Evolutionary conservation across 192 early-diverging fungal species (phyloP), one percentile per base, ranked within the genome.

Genomic region (Spinellus fusiger): DNA sequence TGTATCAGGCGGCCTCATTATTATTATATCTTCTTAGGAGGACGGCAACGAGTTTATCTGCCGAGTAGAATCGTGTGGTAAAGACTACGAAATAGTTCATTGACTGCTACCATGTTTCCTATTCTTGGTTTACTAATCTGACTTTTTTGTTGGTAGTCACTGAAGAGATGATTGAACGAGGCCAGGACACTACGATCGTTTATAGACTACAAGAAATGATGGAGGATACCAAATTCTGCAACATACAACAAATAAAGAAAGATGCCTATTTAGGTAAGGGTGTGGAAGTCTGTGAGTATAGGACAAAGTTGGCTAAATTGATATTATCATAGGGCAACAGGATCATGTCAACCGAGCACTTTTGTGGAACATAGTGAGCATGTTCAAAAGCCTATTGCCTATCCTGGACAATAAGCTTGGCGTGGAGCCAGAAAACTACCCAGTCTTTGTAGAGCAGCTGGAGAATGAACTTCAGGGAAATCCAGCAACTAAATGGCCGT

Each of bases 181-280:
- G 67, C 2, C 67, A 69, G 58, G 67, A 69, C 31, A 54, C 61
- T 26, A 29, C 44, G 31, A 59, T 69, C 22, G 33, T 49, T 7
- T 37, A 27, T 26, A 37, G 58, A 15, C 37, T 62, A 27, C 32
- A 16, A 22, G 46, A 26, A 1, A 23, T 56, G n/a, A 1, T 49
- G 1, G n/a, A 69, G 53, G 28, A 35, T 28, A 25, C 35, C 5
- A 52, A 59, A 0, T 61, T 52, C 33, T 12, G 53, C 2, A n/a
- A 56, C 23, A 29, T 58, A 7, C 18, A 56, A 18, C 40, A 62
- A 15, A 12, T 38, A 5, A 64, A 53, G 13, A 59, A 47, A 18
- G 29, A 26, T 5, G 25, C 49, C 27, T 47, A 40, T 27, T 28
- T 60, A 4, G 50, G 58, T 54, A 61, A 66, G 25, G 4, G 35